phyloP scores from a whole-genome alignment of 192 early-diverging fungal genomes.

The Backusella parvicylindrica region DNA sequence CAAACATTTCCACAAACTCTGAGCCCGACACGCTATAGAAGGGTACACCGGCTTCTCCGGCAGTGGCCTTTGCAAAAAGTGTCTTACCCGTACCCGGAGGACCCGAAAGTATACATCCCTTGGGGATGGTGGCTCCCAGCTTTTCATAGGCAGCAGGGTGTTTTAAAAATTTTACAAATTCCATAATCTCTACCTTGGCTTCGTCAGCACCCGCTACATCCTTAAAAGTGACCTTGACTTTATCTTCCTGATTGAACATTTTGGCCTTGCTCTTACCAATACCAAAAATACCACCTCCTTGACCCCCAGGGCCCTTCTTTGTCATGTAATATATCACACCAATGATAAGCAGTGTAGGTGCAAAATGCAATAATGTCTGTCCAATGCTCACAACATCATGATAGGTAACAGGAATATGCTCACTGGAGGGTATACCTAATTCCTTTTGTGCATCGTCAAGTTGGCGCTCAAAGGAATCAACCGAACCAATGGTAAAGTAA shows the following conservation, averaged over 20 bases:
- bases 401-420: conserved; percentile 94
- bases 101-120: conserved; percentile 92
- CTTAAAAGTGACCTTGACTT: conserved; percentile 96
- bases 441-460: conserved; percentile 87
- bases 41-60: conserved; percentile 96
- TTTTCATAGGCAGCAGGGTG: conserved; percentile 86
- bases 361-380: conserved; percentile 82
- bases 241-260: conserved; percentile 95
- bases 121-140: conserved; percentile 98
- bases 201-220: conserved; percentile 99
- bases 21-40: conserved; percentile 97
- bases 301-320: conserved; percentile 59
- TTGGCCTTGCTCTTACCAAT: conserved; percentile 94
- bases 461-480: conserved; percentile 91
- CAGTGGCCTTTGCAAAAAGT: conserved; percentile 96
- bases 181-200: conserved; percentile 99
- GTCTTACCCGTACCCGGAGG: conserved; percentile 98
- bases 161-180: conserved; percentile 99
- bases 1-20: conserved; percentile 99
- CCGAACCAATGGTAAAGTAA: conserved; percentile 92
- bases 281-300: conserved; percentile 77
- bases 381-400: conserved; percentile 70
- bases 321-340: conserved; percentile 87
- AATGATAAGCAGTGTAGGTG: conserved; percentile 86
- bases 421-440: conserved; percentile 79